Base-by-base conservation (phyloP, 2,329 filamentous ascomycete genomes). In the Trichoderma atroviride region DNA sequence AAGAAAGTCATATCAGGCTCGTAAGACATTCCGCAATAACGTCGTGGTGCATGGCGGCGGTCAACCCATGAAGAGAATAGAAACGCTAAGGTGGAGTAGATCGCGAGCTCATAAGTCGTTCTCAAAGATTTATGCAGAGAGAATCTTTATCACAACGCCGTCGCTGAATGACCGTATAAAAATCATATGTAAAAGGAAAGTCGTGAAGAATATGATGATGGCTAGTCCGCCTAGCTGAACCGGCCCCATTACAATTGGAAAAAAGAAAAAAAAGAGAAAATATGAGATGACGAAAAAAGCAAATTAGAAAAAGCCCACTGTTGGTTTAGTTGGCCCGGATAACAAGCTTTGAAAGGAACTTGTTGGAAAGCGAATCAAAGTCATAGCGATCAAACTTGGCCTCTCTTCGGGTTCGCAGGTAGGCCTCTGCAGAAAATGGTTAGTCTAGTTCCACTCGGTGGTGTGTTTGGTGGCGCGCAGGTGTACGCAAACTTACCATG, bases 281-380 rank as follows among this genome's bases (percentile, higher is more conserved):
- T 29, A 27, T 29, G 14, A 24, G 53, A 52, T 59, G 40, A 11
- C 16, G 6, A 40, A 40, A 52, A 16, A 37, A 68, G 53, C 37
- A 55, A 19, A 64, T 60, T 27, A 40, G 33, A 24, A 55, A 43
- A 52, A 3, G 47, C 57, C n/a, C 29, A 58, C 37, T 52, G 33
- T 57, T 50, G 71, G 73, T 79, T 24, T 86, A 97, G 84, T 96
- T 97, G 77, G 95, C 92, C 75, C 95, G 93, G 80, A 97, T 97
- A 79, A 97, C 94, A 77, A 98, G 88, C 83, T 96, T 96, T 47
- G 94, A 96, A 74, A 97, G 84, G 85, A 98, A 97, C 85, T 97
- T 98, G 86, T 97, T 97, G 65, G 94, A 97, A 78, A 98, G 83
- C 71, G 91, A 96, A 84, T 98, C 95, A 78, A 97, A 98, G 83